phyloP scores from a whole-genome alignment of 2,329 filamentous ascomycete species.

The Periconia digitata region DNA sequence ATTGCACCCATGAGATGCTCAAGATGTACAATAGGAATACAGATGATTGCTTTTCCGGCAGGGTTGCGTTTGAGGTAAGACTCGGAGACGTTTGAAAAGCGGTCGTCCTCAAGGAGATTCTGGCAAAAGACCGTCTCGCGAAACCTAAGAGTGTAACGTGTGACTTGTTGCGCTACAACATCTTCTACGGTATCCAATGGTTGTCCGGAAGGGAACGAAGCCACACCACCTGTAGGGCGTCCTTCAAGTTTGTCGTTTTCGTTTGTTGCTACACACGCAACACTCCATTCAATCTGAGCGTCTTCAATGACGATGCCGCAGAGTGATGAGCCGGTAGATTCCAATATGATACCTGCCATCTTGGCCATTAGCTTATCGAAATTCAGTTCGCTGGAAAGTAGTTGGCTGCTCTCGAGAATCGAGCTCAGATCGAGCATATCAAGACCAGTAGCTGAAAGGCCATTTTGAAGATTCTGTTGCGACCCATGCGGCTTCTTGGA shows the following conservation, averaged over 20 bases:
- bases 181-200: constrained; percentile 65
- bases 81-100: constrained; percentile 74
- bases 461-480: constrained; percentile 59
- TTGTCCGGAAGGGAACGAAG: constrained; percentile 66
- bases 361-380: constrained; percentile 76
- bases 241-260: constrained; percentile 47
- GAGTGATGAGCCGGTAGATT: constrained; percentile 73
- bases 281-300: constrained; percentile 65
- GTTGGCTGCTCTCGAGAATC: constrained; percentile 76
- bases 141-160: constrained; percentile 76
- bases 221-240: constrained; percentile 52
- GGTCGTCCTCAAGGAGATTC: constrained; percentile 72
- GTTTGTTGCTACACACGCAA: constrained; percentile 72
- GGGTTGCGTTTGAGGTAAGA: constrained; percentile 70
- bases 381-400: constrained; percentile 76
- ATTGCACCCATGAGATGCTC: constrained; percentile 71
- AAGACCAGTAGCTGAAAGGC: constrained; percentile 66
- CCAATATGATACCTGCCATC: constrained; percentile 79
- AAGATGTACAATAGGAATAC: constrained; percentile 77
- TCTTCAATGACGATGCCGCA: constrained; percentile 76
- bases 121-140: constrained; percentile 73
- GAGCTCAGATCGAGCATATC: constrained; percentile 83
- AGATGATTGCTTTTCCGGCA: constrained; percentile 72
- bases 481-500: constrained; percentile 42
- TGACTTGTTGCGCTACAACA: constrained; percentile 73